Evolutionary conservation across 2,329 filamentous ascomycete genomes (phyloP).

Genomic region (Penicillium sp.): DNA sequence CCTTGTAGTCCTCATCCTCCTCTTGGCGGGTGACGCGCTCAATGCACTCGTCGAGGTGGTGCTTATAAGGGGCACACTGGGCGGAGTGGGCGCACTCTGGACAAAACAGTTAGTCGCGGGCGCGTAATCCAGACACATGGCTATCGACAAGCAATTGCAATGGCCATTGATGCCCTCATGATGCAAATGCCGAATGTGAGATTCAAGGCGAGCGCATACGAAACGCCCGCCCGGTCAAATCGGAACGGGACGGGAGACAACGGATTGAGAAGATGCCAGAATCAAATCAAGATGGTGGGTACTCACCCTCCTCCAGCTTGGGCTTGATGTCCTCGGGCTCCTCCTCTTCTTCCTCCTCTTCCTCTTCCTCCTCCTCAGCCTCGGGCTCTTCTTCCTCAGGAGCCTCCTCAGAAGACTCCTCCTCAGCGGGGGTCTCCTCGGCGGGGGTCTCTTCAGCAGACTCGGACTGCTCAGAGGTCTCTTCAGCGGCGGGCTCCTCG

Average conservation of each 20-base stretch:
- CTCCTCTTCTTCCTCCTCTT: conserved; percentile 79
- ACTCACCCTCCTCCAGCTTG: conserved; percentile 86
- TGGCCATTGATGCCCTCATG: conserved; percentile 16
- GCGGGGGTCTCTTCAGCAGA: conserved; percentile 42
- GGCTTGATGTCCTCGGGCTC: conserved; percentile 84
- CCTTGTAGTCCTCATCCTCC: conserved; percentile 69
- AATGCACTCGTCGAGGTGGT: conserved; percentile 97
- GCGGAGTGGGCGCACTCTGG: conserved; percentile 86
- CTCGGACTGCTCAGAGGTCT: conserved; percentile 31
- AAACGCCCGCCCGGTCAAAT: too few species aligned
- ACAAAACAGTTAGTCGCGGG: conserved; percentile 11
- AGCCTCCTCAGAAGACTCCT: conserved; percentile 49
- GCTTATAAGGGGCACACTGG: conserved; percentile 83
- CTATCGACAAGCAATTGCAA: conserved; percentile 1
- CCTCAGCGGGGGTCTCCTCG: conserved; percentile 51
- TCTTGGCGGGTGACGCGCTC: conserved; percentile 75
- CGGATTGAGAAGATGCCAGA: neutral
- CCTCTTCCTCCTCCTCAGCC: conserved; percentile 66
- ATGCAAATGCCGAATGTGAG: neutral
- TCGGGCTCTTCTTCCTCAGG: conserved; percentile 55
- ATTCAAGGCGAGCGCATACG: too few species aligned
- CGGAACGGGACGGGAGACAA: neutral
- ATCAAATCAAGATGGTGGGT: conserved; percentile 7
- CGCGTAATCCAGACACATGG: neutral
- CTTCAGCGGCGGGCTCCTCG: conserved; percentile 29